Evolutionary conservation across 2,329 filamentous ascomycete genomes (phyloP).

Genomic region (Botrytis galanthina): DNA sequence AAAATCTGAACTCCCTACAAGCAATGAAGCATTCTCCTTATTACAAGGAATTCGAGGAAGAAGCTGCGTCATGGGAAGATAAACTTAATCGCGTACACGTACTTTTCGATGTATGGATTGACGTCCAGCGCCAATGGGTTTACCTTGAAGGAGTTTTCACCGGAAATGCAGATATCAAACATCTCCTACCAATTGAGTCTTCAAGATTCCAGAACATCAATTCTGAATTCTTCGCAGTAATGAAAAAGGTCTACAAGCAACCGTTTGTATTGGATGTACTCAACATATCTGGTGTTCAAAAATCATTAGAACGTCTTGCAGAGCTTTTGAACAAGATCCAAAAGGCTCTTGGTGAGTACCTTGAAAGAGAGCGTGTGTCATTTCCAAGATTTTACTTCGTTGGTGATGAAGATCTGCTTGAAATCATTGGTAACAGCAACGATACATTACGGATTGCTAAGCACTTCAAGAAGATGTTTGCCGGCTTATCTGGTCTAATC

Average conservation of each 20-base stretch:
- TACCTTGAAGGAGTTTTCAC: slow-evolving; percentile 99
- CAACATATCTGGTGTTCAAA: slow-evolving; percentile 92
- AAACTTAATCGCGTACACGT: slow-evolving; percentile 97
- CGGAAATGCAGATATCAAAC: slow-evolving; percentile 98
- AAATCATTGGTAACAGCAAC: slow-evolving; percentile 99
- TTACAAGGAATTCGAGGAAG: slow-evolving; percentile 99
- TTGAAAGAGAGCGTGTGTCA: slow-evolving; percentile 94
- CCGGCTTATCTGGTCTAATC: slow-evolving; percentile 82
- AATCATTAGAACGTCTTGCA: slow-evolving; percentile 91
- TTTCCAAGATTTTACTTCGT: slow-evolving; percentile 99
- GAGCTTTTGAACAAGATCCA: slow-evolving; percentile 98
- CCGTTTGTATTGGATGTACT: slow-evolving; percentile 95
- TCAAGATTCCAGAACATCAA: slow-evolving; percentile 99
- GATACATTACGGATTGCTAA: slow-evolving; percentile 95
- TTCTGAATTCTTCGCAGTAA: slow-evolving; percentile 96
- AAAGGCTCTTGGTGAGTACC: slow-evolving; percentile 95
- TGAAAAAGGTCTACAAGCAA: slow-evolving; percentile 98
- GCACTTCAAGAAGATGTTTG: slow-evolving; percentile 99
- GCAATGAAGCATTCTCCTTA: slow-evolving; percentile 99
- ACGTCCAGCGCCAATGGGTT: slow-evolving; percentile 99
- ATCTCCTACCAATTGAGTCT: slow-evolving; percentile 92
- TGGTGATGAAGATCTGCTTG: slow-evolving; percentile 93
- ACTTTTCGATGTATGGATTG: slow-evolving; percentile 98
- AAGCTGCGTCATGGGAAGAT: slow-evolving; percentile 95
- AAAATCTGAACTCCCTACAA: slow-evolving; percentile 95